These are phyloP conservation scores for Trichoderma aggressivum DNA, from an alignment of 2,329 filamentous ascomycete genomes.

Conservation along the genomic window DNA sequence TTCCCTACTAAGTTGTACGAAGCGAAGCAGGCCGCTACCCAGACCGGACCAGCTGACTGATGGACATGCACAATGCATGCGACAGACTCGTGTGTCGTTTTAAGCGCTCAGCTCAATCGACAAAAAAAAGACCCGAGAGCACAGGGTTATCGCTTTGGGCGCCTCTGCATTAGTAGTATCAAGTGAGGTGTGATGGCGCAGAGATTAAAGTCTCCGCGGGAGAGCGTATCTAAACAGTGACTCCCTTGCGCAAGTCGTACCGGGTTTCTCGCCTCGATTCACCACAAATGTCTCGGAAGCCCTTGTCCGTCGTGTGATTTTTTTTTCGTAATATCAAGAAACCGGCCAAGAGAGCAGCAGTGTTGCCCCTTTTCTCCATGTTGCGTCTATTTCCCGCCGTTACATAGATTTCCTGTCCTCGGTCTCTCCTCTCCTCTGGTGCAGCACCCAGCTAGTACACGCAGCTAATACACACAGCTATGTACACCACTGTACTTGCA, in stretches of 20 bases:
- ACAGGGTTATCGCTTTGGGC: background rate
- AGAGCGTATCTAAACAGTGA: background rate
- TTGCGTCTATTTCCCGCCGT: background rate
- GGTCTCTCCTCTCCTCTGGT: background rate
- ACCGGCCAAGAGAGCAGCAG: background rate
- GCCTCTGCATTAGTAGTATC: background rate
- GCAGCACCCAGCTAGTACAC: too few relatives aligned
- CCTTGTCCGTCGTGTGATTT: background rate
- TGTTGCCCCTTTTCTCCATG: background rate
- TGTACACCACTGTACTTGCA: background rate
- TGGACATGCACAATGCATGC: background rate
- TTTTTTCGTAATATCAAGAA: background rate
- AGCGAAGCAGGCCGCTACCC: background rate
- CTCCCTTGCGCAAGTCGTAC: background rate
- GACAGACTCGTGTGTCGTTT: background rate
- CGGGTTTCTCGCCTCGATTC: background rate
- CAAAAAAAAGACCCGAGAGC: background rate
- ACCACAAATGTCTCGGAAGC: background rate
- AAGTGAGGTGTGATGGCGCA: background rate
- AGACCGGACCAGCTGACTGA: background rate
- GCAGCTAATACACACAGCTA: background rate
- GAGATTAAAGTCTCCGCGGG: conserved; percentile 4
- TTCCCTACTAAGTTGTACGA: background rate
- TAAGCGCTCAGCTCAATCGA: background rate
- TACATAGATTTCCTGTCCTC: background rate